Conservation (phyloP, 768 basidiomycete species). For the Kwoniella bestiolae region DNA sequence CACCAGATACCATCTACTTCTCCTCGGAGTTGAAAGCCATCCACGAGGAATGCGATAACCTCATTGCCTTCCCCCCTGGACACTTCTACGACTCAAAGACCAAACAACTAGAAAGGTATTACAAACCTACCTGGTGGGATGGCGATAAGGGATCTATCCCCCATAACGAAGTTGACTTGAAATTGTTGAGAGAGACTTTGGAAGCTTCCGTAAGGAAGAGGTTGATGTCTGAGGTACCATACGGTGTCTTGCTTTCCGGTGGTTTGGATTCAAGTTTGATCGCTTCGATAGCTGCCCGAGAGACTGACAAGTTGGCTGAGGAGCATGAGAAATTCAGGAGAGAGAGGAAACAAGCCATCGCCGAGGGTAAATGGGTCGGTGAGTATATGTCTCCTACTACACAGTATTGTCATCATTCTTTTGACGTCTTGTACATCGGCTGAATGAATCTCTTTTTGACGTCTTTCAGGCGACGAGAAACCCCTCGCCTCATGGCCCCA, state of each 20-base stretch:
- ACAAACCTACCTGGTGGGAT: slow-evolving; percentile 84
- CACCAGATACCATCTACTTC: slow-evolving; percentile 84
- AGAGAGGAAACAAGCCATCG: slow-evolving; percentile 54
- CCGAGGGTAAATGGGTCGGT: slow-evolving; percentile 41
- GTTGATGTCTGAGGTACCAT: slow-evolving; percentile 97
- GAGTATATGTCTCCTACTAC: slow-evolving; percentile 11
- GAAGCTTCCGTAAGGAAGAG: slow-evolving; percentile 93
- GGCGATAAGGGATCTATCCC: slow-evolving; percentile 72
- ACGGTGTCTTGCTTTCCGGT: slow-evolving; percentile 92
- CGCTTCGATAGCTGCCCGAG: slow-evolving; percentile 89
- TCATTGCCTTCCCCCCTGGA: slow-evolving; percentile 95
- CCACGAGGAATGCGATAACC: slow-evolving; percentile 86
- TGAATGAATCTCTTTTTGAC: too few species aligned
- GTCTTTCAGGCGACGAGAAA: slow-evolving; percentile 54
- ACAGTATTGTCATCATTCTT: neutral
- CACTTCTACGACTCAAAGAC: slow-evolving; percentile 91
- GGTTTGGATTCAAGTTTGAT: slow-evolving; percentile 96
- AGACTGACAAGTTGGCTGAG: slow-evolving; percentile 86
- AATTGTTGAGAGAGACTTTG: slow-evolving; percentile 73
- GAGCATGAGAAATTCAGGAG: slow-evolving; percentile 76
- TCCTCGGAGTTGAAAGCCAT: slow-evolving; percentile 95
- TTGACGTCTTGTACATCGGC: neutral
- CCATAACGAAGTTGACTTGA: slow-evolving; percentile 68
- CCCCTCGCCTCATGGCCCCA: slow-evolving; percentile 89
- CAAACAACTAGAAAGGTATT: slow-evolving; percentile 79